Percentiles rank a stretch among this genome's conserved stretches.
phyloP scores from a whole-genome alignment of 352 stramenopile species.

The Phytophthora megakarya region DNA sequence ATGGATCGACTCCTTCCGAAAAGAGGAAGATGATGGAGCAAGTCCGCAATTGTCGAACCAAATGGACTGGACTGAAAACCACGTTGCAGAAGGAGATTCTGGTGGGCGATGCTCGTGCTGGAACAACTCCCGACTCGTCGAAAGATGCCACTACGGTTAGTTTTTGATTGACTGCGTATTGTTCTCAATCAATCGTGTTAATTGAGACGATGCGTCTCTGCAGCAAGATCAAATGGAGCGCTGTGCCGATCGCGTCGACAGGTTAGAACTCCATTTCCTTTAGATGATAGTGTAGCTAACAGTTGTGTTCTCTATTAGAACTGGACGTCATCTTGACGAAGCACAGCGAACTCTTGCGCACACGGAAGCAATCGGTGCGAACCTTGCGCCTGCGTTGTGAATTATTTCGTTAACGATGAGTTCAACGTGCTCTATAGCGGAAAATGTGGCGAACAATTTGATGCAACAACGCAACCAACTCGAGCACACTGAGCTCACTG shows the following conservation, averaged over 20 bases:
- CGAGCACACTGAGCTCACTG: conserved; percentile 63
- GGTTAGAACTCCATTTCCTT: conserved; percentile 23
- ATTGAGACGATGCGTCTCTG: background rate
- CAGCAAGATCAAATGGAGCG: conserved; percentile 55
- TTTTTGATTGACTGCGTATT: background rate
- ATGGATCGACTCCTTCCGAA: conserved; percentile 20
- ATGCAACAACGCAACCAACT: conserved; percentile 71
- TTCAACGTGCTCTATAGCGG: conserved; percentile 33
- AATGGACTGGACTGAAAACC: conserved; percentile 53
- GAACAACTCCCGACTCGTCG: conserved; percentile 23
- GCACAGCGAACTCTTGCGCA: conserved; percentile 73
- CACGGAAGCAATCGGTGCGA: conserved; percentile 69
- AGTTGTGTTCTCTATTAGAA: conserved; percentile 37
- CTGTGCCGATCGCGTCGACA: conserved; percentile 49
- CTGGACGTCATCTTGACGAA: conserved; percentile 70
- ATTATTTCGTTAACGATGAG: background rate
- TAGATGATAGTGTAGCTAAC: background rate
- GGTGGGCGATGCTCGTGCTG: conserved; percentile 44
- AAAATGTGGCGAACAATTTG: conserved; percentile 74
- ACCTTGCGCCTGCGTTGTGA: background rate
- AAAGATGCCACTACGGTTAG: conserved; percentile 34
- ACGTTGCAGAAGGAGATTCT: conserved; percentile 66
- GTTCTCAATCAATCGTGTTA: background rate
- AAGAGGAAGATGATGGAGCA: conserved; percentile 61
- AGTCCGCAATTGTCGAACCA: conserved; percentile 49